phyloP scores from a whole-genome alignment of 306 rosid genomes.

The Cicer bijugum region DNA sequence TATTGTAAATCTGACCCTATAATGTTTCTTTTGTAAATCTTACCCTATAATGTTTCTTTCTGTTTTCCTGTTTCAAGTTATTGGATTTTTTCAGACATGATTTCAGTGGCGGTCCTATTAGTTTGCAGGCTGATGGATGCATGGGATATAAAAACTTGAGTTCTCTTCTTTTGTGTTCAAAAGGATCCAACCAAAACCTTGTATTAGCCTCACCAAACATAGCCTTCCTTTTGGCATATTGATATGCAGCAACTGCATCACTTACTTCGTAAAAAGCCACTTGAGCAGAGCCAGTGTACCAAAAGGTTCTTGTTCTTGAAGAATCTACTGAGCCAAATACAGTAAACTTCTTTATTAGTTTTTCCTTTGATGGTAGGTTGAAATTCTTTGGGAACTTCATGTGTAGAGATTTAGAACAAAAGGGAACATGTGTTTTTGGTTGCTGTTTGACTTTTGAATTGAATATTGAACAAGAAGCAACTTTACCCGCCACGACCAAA shows the following conservation, averaged over 20 bases:
- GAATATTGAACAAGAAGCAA: constrained; percentile 38
- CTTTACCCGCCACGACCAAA: constrained; percentile 20
- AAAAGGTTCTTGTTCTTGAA: constrained; percentile 39
- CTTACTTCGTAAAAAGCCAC: constrained; percentile 44
- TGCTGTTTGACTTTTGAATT: constrained; percentile 36
- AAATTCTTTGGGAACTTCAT: constrained; percentile 53
- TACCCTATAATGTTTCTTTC: constrained; percentile 47
- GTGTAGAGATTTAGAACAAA: constrained; percentile 35
- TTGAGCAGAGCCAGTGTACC: constrained; percentile 39
- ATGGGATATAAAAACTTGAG: background rate
- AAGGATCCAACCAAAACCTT: constrained; percentile 49
- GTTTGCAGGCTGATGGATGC: constrained; percentile 37
- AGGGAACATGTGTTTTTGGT: constrained; percentile 29
- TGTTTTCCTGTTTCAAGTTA: constrained; percentile 34
- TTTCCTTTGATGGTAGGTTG: constrained; percentile 48
- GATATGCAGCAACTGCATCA: constrained; percentile 51
- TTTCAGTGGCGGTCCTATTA: constrained; percentile 45
- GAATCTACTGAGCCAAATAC: constrained; percentile 53
- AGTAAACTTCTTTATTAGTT: constrained; percentile 49
- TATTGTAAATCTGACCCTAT: constrained; percentile 51
- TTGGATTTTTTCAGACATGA: constrained; percentile 46
- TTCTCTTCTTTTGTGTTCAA: constrained; percentile 42
- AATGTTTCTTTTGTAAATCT: constrained; percentile 49
- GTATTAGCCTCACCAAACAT: constrained; percentile 43
- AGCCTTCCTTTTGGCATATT: constrained; percentile 47